Evolutionary conservation across 108 stramenopile species (phyloP).

Genomic region (Cyclotella choctawhatcheeana): DNA sequence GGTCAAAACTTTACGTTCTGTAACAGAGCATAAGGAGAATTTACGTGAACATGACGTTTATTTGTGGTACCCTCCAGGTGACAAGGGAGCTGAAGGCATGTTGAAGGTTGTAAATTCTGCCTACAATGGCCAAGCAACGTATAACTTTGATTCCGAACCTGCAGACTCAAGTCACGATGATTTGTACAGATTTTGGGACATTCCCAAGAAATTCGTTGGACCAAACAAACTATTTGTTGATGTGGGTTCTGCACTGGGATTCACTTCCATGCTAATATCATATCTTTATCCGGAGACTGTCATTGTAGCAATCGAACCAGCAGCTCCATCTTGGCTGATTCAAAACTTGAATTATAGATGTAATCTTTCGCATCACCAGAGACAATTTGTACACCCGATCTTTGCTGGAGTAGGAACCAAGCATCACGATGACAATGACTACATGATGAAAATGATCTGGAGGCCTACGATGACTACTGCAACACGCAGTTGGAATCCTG

Average conservation of each 20-base stretch:
- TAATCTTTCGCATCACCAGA: conserved; percentile 61
- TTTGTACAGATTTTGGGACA: conserved; percentile 48
- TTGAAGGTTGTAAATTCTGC: conserved; percentile 57
- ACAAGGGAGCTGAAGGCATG: conserved; percentile 64
- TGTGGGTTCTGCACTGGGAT: conserved; percentile 74
- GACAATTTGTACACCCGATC: conserved; percentile 55
- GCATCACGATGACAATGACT: conserved; percentile 65
- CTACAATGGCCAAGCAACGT: conserved; percentile 32
- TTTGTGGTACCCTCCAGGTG: conserved; percentile 69
- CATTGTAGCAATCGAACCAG: conserved; percentile 77
- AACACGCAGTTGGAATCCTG: conserved; percentile 73
- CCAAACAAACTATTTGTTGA: conserved; percentile 78
- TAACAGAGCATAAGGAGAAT: conserved; percentile 51
- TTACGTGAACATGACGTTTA: conserved; percentile 55
- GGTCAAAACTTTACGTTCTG: conserved; percentile 53
- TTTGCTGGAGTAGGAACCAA: conserved; percentile 77
- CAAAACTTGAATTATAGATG: conserved; percentile 79
- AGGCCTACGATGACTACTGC: conserved; percentile 66
- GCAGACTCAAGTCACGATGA: conserved; percentile 42
- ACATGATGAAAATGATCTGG: conserved; percentile 81
- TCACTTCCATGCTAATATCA: conserved; percentile 66
- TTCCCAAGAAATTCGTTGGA: conserved; percentile 59
- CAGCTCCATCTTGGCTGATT: conserved; percentile 78
- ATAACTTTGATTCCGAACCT: conserved; percentile 56
- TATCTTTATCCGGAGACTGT: conserved; percentile 69